These are phyloP conservation scores for Diaporthe helianthi DNA, from an alignment of 2,329 filamentous ascomycete genomes.

Conservation along the genomic window DNA sequence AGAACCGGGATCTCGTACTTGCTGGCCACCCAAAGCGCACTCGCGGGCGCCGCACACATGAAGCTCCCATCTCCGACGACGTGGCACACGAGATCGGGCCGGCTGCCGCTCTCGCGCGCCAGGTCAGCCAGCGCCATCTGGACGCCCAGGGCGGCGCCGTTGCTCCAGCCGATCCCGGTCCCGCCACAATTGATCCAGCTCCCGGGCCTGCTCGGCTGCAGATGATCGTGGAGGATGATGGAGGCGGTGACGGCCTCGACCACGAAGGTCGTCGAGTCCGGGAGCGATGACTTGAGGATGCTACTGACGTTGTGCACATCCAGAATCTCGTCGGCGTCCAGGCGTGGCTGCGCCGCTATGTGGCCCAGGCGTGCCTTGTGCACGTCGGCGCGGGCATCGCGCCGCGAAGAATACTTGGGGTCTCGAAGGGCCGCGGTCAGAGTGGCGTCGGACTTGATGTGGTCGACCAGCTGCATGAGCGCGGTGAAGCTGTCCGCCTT, in stretches of 20 bases:
- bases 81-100: conserved; percentile 58
- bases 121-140: conserved; percentile 44
- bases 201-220: conserved; percentile 60
- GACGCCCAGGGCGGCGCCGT: conserved; percentile 52
- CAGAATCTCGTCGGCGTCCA: conserved; percentile 38
- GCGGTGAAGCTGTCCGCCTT: conserved; percentile 57
- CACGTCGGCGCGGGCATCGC: not conserved
- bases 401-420: not conserved
- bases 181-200: conserved; percentile 53
- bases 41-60: conserved; percentile 61
- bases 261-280: conserved; percentile 59
- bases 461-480: conserved; percentile 42
- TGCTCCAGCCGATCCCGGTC: conserved; percentile 53
- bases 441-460: conserved; percentile 35
- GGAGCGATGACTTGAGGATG: not conserved
- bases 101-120: conserved; percentile 41
- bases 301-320: conserved; percentile 48
- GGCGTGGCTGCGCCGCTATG: conserved; percentile 61
- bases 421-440: conserved; percentile 13
- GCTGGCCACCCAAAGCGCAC: conserved; percentile 63
- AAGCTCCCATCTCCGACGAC: conserved; percentile 65
- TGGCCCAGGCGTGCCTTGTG: conserved; percentile 63
- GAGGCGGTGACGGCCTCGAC: conserved; percentile 74
- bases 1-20: conserved; percentile 62
- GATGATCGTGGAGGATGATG: conserved; percentile 67